phyloP scores from a whole-genome alignment of 164 flowering plant genomes.

The Buxus sempervirens region DNA sequence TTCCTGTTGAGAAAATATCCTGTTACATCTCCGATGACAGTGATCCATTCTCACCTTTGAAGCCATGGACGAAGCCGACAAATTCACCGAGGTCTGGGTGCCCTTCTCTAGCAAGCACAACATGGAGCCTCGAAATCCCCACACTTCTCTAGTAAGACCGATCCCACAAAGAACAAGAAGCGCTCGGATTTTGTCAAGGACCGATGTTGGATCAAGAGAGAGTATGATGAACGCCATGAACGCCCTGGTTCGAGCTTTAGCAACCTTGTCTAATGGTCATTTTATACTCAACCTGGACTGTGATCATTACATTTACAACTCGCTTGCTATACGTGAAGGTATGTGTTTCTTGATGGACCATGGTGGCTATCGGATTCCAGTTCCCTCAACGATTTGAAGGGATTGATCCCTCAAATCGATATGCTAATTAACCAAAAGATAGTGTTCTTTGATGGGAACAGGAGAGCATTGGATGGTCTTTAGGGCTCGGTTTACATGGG shows the following conservation, averaged over 20 bases:
- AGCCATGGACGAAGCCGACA: conserved; percentile 66
- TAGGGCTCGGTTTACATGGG: conserved; percentile 94
- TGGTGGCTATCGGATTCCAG: conserved; percentile 45
- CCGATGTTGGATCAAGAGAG: conserved; percentile 71
- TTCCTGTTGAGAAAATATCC: conserved; percentile 64
- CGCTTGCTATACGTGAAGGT: conserved; percentile 36
- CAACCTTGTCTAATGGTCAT: conserved; percentile 44
- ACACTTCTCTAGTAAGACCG: conserved; percentile 50
- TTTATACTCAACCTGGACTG: conserved; percentile 48
- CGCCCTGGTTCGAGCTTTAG: conserved; percentile 41
- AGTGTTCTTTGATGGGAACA: conserved; percentile 55
- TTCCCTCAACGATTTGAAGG: conserved; percentile 49
- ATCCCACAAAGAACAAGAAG: conserved; percentile 74
- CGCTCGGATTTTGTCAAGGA: conserved; percentile 69
- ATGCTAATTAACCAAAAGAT: conserved; percentile 50
- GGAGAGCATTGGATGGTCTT: conserved; percentile 86
- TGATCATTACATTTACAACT: conserved; percentile 45
- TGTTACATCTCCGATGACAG: conserved; percentile 73
- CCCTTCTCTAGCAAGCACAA: conserved; percentile 76
- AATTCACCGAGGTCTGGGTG: conserved; percentile 63
- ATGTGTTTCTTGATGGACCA: conserved; percentile 51
- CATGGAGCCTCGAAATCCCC: conserved; percentile 81
- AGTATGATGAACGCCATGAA: conserved; percentile 71
- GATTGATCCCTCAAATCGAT: conserved; percentile 47
- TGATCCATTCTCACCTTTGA: conserved; percentile 63